Evolutionary conservation across 2,329 filamentous ascomycete species (phyloP).

Genomic region (Drechslerella coelobrocha): DNA sequence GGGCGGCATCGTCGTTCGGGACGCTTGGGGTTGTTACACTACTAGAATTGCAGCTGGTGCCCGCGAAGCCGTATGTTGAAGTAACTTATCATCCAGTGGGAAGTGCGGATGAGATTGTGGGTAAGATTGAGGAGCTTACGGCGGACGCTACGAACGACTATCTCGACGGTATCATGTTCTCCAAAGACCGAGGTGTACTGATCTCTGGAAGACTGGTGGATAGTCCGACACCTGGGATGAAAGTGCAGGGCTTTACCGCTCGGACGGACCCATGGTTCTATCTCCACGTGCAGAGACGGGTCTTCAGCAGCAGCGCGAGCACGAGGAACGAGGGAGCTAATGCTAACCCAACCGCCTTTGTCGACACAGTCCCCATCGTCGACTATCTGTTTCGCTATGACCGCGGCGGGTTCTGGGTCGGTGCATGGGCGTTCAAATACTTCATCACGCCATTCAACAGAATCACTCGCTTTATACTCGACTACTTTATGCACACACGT

Average conservation of each 20-base stretch:
- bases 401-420: conserved; percentile 73
- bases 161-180: conserved; percentile 73
- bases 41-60: conserved; percentile 66
- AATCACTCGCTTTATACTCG: conserved; percentile 67
- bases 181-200: conserved; percentile 65
- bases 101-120: conserved; percentile 58
- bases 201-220: conserved; percentile 68
- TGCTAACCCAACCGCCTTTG: conserved; percentile 50
- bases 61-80: conserved; percentile 66
- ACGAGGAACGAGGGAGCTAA: background rate
- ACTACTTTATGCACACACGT: conserved; percentile 69
- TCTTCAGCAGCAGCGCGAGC: conserved; percentile 56
- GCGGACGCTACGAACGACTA: conserved; percentile 65
- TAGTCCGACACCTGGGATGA: conserved; percentile 57
- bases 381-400: conserved; percentile 77
- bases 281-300: conserved; percentile 66
- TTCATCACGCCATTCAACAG: conserved; percentile 71
- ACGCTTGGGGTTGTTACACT: conserved; percentile 69
- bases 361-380: conserved; percentile 67
- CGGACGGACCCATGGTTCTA: conserved; percentile 76
- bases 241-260: conserved; percentile 64
- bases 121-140: conserved; percentile 63
- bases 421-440: conserved; percentile 68
- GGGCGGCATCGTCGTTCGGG: conserved; percentile 67
- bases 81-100: conserved; percentile 66